phyloP scores from a whole-genome alignment of 805 yeast genomes.

The Citeromyces nyonsensis region DNA sequence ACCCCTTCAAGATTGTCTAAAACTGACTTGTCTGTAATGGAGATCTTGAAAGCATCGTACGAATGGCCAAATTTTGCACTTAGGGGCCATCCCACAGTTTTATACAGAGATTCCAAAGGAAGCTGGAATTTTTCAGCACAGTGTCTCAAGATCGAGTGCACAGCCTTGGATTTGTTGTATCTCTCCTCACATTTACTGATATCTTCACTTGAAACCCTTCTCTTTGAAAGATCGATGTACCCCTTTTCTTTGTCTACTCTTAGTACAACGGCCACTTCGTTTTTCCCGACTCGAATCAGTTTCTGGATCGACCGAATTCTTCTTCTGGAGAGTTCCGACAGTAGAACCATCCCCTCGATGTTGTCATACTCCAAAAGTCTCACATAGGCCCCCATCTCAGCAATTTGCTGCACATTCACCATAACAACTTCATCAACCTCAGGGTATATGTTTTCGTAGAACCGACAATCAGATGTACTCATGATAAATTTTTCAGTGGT shows the following conservation, averaged over 20 bases:
- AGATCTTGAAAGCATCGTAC: slow-evolving; percentile 91
- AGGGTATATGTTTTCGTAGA: slow-evolving; percentile 95
- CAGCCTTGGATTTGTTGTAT: slow-evolving; percentile 92
- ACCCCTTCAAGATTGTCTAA: slow-evolving; percentile 72
- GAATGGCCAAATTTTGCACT: slow-evolving; percentile 94
- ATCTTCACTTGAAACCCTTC: slow-evolving; percentile 97
- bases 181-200: slow-evolving; percentile 95
- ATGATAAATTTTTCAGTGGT: slow-evolving; percentile 10
- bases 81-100: slow-evolving; percentile 93
- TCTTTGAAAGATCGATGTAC: slow-evolving; percentile 91
- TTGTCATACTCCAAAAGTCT: slow-evolving; percentile 92
- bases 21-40: slow-evolving; percentile 81
- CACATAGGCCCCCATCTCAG: slow-evolving; percentile 99
- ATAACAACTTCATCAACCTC: slow-evolving; percentile 98
- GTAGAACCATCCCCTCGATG: slow-evolving; percentile 95
- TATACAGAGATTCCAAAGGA: slow-evolving; percentile 74
- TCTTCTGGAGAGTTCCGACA: slow-evolving; percentile 94
- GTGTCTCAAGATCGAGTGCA: slow-evolving; percentile 94
- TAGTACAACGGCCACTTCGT: slow-evolving; percentile 94
- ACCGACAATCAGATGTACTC: slow-evolving; percentile 88
- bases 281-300: slow-evolving; percentile 93
- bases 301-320: slow-evolving; percentile 97
- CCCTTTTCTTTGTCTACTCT: slow-evolving; percentile 99
- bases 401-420: slow-evolving; percentile 97
- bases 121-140: slow-evolving; percentile 94